Base-by-base conservation (phyloP, 108 stramenopile species). In the Bacterosira constricta region DNA sequence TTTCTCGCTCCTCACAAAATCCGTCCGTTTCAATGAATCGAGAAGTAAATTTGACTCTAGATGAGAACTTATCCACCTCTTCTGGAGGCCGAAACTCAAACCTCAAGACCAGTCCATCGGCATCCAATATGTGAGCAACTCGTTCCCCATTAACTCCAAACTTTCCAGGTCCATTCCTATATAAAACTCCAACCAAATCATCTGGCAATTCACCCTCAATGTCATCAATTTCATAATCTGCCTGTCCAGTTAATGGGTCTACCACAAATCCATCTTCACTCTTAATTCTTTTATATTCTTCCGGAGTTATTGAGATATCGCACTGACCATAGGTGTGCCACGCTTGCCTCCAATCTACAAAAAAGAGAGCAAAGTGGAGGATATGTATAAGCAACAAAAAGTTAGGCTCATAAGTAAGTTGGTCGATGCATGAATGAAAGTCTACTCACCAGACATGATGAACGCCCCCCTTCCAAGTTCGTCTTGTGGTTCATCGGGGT, bases 111-210 rank as follows among this genome's bases (percentile, higher is more conserved):
- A 87, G 55, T 2, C 80, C 86, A 69, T 87, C 83, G 21, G 72
- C 82, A 76, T 87, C 86, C 26, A 87, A 51, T 1, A 79, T 81
- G 53, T 87, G 86, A 29, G 68, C 63, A 0, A 82, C 83, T 20
- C 86, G 60, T 63, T 84, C 80, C 0, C 69, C 86, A 41, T 59
- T 62, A 0, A 84, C 51, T 0, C 86, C 86, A 49, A 87, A 75
- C 61, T 84, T 84, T 30, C 86, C 86, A 37, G 86, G 83, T 0
- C 53, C 86, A 67, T 84, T 87, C 6, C 86, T 83, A 69, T 82
- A 87, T 18, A 87, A 56, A 10, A 62, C 50, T 30, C 86, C 86
- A 0, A 82, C 74, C 60, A 87, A 52, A 55, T 87, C 83, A 11
- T 72, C 73, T 0, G 86, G 86, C 3, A 84, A 0, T 4, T 12